Percentiles rank a stretch among this genome's conserved stretches.
Conservation (phyloP, 768 basidiomycete genomes). For the Phylloporus sp. region DNA sequence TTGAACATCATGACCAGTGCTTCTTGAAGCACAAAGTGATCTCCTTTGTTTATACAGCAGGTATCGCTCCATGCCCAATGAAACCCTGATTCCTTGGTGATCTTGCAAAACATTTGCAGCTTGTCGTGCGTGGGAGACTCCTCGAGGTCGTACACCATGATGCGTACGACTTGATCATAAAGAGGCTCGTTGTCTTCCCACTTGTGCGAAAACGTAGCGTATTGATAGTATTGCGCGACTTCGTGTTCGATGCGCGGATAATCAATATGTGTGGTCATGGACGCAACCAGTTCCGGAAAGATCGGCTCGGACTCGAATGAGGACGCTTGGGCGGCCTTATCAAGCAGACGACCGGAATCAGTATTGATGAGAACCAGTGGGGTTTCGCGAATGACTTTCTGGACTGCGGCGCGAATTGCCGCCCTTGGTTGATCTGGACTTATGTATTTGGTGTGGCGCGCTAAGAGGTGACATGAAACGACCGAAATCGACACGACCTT, state of each 20-base stretch:
- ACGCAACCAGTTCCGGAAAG: conserved; percentile 4
- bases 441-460: neutral
- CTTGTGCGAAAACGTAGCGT: neutral
- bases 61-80: neutral
- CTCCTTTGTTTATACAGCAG: neutral
- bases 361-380: conserved; percentile 7
- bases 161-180: neutral
- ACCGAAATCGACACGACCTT: neutral
- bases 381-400: neutral
- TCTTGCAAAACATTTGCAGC: neutral
- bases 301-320: conserved; percentile 1
- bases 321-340: neutral
- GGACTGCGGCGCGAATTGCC: neutral
- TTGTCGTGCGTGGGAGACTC: neutral
- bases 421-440: neutral
- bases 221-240: neutral
- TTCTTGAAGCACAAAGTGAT: neutral
- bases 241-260: neutral
- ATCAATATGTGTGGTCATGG: conserved; percentile 1
- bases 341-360: neutral
- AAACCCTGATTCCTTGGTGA: neutral
- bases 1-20: neutral
- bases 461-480: neutral
- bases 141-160: neutral
- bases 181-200: neutral